phyloP scores from a whole-genome alignment of 176 grass and related monocot species.

The Oryza meyeriana region DNA sequence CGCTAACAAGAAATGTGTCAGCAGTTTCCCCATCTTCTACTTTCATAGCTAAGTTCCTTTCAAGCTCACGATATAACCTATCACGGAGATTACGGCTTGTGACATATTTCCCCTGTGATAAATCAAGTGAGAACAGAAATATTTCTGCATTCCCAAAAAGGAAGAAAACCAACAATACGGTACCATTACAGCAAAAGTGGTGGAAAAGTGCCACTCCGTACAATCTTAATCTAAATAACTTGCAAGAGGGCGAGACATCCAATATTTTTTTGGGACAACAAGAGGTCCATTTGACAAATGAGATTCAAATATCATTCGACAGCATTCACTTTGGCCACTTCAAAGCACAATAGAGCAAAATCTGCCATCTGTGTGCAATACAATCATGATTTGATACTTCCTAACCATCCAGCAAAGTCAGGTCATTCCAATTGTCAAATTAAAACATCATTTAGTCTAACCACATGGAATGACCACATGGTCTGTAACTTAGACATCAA shows the following conservation, averaged over 20 bases:
- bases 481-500: background rate
- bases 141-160: constrained; percentile 11
- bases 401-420: background rate
- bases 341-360: constrained; percentile 16
- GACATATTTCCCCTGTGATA: constrained; percentile 89
- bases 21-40: constrained; percentile 93
- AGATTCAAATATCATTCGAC: background rate
- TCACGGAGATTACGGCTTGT: constrained; percentile 95
- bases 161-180: background rate
- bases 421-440: background rate
- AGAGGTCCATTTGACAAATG: background rate
- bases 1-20: constrained; percentile 97
- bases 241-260: background rate
- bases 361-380: background rate
- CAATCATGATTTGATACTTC: background rate
- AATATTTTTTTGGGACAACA: background rate
- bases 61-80: constrained; percentile 78
- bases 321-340: background rate
- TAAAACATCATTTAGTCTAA: background rate
- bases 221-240: background rate
- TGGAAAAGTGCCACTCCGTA: background rate
- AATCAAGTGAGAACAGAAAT: constrained; percentile 11
- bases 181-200: background rate
- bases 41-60: constrained; percentile 97
- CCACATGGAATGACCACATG: background rate